These are phyloP conservation scores for Daldinia caldariorum DNA, from an alignment of 495 filamentous ascomycete species.

Conservation along the genomic window DNA sequence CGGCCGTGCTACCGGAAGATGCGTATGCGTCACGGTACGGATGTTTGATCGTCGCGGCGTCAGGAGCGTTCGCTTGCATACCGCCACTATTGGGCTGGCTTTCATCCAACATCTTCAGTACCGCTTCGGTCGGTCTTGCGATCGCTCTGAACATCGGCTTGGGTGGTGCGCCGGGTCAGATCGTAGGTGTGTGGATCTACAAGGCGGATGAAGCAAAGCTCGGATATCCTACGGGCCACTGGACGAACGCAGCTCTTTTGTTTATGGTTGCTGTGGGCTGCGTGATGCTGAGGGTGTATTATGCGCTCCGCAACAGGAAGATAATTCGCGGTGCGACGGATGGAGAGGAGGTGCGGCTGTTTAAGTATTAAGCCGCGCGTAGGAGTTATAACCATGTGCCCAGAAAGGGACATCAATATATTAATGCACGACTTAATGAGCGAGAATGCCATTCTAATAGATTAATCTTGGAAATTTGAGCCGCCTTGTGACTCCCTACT, in stretches of 20 bases:
- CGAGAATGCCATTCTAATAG: background rate
- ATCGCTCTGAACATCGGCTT: conserved; percentile 75
- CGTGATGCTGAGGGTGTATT: conserved; percentile 52
- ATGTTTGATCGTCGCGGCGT: conserved; percentile 72
- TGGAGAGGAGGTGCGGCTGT: conserved; percentile 42
- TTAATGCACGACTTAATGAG: background rate
- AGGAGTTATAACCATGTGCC: background rate
- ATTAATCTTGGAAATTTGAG: background rate
- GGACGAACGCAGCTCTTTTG: conserved; percentile 59
- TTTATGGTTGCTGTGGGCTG: conserved; percentile 55
- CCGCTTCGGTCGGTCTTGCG: conserved; percentile 70
- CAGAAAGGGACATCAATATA: background rate
- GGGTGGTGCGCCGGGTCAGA: conserved; percentile 71
- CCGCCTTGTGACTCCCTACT: background rate
- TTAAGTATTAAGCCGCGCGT: conserved; percentile 38
- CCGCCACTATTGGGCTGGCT: conserved; percentile 76
- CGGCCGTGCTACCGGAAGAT: conserved; percentile 68
- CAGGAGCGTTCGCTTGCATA: conserved; percentile 64
- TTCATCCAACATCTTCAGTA: conserved; percentile 71
- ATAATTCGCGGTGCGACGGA: conserved; percentile 42
- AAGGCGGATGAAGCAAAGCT: conserved; percentile 65
- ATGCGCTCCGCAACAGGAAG: conserved; percentile 53
- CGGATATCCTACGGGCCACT: conserved; percentile 75
- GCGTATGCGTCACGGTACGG: conserved; percentile 71
- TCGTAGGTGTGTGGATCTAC: conserved; percentile 79